These are phyloP conservation scores for Cucurbita pepo DNA, from an alignment of 306 rosid genomes.

Conservation along the genomic window DNA sequence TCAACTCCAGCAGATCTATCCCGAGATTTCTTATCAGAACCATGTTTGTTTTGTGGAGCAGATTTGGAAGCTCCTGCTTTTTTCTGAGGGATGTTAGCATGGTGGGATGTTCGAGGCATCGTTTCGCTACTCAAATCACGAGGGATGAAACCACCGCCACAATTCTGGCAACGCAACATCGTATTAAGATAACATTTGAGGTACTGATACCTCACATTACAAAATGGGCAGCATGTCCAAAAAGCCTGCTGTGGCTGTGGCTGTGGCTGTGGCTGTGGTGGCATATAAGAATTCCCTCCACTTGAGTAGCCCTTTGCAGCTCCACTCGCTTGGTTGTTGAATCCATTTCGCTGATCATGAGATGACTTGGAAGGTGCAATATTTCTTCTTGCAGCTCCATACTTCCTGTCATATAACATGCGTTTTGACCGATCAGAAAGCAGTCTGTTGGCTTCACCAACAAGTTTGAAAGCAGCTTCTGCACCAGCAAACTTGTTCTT, in stretches of 20 bases:
- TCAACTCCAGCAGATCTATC: conserved; percentile 1
- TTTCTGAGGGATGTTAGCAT: conserved; percentile 11
- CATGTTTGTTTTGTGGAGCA: conserved; percentile 18
- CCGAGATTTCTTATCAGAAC: conserved; percentile 4
- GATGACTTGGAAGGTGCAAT: conserved; percentile 19
- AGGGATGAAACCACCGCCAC: conserved; percentile 34
- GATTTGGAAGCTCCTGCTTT: conserved; percentile 21
- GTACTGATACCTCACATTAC: conserved; percentile 40
- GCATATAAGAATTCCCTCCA: conserved; percentile 16
- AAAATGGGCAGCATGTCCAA: conserved; percentile 59
- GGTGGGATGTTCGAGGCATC: conserved; percentile 12
- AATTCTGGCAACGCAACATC: conserved; percentile 38
- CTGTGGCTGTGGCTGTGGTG: conserved; percentile 9
- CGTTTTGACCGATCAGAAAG: conserved; percentile 50
- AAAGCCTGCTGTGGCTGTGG: conserved; percentile 22
- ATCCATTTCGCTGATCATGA: conserved; percentile 18
- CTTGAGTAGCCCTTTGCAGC: conserved; percentile 17
- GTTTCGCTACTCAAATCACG: conserved; percentile 20
- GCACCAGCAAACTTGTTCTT: conserved; percentile 82
- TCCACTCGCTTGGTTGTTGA: conserved; percentile 10
- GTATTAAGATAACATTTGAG: conserved; percentile 20
- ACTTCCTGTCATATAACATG: conserved; percentile 24
- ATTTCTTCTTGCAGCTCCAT: conserved; percentile 12
- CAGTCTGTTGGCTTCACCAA: conserved; percentile 71
- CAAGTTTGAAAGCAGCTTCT: conserved; percentile 82